A percentile compares a stretch with the other conserved stretches of the same genome.
Evolutionary conservation across 2,329 filamentous ascomycete genomes (phyloP).

Genomic region (Fusarium sacchari): DNA sequence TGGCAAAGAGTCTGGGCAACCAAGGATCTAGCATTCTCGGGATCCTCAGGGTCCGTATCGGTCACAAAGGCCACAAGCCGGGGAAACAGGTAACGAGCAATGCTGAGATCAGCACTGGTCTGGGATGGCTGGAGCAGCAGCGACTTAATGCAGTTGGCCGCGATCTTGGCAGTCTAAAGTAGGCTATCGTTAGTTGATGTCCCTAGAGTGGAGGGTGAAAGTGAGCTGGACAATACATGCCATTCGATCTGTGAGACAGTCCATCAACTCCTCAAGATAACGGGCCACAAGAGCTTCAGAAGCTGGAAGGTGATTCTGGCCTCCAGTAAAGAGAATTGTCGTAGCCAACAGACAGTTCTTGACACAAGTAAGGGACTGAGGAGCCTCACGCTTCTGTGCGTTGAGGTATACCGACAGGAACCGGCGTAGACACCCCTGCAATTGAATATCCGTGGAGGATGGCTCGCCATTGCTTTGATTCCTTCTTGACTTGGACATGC

Average conservation of each 20-base stretch:
- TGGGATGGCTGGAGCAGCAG: slow-evolving; percentile 75
- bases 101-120: slow-evolving; percentile 74
- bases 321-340: slow-evolving; percentile 88
- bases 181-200: slow-evolving; percentile 25
- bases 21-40: slow-evolving; percentile 77
- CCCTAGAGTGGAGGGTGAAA: neutral
- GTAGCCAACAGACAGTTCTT: slow-evolving; percentile 91
- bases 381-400: slow-evolving; percentile 77
- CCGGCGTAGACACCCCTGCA: slow-evolving; percentile 83
- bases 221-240: slow-evolving; percentile 58
- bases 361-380: slow-evolving; percentile 85
- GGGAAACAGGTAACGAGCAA: slow-evolving; percentile 79
- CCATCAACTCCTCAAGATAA: slow-evolving; percentile 83
- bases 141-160: slow-evolving; percentile 88
- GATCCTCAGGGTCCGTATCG: slow-evolving; percentile 76
- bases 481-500: slow-evolving; percentile 66
- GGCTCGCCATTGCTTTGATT: slow-evolving; percentile 50
- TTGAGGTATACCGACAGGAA: slow-evolving; percentile 84
- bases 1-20: slow-evolving; percentile 79
- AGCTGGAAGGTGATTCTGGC: slow-evolving; percentile 76
- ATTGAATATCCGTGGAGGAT: slow-evolving; percentile 71
- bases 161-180: slow-evolving; percentile 81
- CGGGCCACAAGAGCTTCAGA: slow-evolving; percentile 78
- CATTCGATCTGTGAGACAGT: slow-evolving; percentile 83
- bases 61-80: slow-evolving; percentile 80